Base-by-base conservation (phyloP, 768 basidiomycete species). In the Dentipellis sp. region DNA sequence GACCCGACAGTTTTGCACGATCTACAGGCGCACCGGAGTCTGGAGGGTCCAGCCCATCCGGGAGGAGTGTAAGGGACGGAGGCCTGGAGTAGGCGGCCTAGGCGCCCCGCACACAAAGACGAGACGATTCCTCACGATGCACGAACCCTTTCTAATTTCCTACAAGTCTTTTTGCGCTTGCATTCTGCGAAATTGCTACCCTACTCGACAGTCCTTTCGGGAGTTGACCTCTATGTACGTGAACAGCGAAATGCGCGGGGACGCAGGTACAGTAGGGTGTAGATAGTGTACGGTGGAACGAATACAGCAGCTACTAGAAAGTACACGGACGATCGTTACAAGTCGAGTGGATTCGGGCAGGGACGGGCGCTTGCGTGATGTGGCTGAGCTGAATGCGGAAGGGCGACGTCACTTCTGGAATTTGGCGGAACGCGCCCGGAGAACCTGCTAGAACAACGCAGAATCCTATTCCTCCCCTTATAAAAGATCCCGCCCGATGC, bases 1-100 rank as follows among this genome's bases (percentile, higher is more conserved):
- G 93, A 94, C 70, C 91, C 93, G 2, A 82, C 83, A 49, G 92
- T 95, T 29, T 72, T 94, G 61, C 86, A 86, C 38, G 93, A 95
- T 70, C 74, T 93, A 56, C 91, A 93, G 72, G 85, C 86, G 14
- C 91, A 93, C 67, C 77, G 87, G 67, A 91, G 88, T 73, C 75
- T 91, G 61, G 89, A 91, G 48, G 61, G 42, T 7, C 16, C 42
- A 45, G 42, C 42, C 29, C 42, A 45, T n/a, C 42, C 42, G 42
- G 42, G 42, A 19, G 42, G 16, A 19, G 14, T 1, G 16, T 6
- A 45, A 45, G 42, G 42, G 42, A 45, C 42, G 42, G 42, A 17
- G 16, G 19, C 29, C 42, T 45, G 42, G 19, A n/a, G 42, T 45
- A 17, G 19, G 16, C n/a, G n/a, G 16, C 6, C 8, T 45, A 14